phyloP scores from a whole-genome alignment of 106 monocot species.

The Dioscorea zingiberensis region DNA sequence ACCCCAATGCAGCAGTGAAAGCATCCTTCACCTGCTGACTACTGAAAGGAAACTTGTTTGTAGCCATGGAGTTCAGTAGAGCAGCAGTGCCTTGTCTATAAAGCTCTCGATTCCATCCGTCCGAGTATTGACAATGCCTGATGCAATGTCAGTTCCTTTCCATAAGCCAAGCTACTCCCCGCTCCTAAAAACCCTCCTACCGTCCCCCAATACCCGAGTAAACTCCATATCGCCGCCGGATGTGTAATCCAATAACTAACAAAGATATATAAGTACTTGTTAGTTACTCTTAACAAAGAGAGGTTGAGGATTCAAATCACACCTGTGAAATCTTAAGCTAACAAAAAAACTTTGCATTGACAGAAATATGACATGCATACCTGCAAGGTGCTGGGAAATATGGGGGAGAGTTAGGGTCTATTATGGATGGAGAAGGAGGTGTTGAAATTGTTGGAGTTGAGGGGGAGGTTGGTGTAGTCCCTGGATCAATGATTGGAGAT shows the following conservation, averaged over 20 bases:
- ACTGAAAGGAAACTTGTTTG: conserved; percentile 39
- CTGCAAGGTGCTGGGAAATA: conserved; percentile 42
- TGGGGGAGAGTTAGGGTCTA: conserved; percentile 22
- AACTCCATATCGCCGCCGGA: conserved; percentile 39
- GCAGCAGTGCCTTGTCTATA: conserved; percentile 71
- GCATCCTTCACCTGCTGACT: conserved; percentile 56
- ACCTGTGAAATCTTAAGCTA: too few species aligned
- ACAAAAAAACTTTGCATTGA: too few species aligned
- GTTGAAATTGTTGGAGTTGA: conserved; percentile 15
- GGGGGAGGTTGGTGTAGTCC: too few species aligned
- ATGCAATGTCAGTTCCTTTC: conserved; percentile 38
- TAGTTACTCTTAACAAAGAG: too few species aligned
- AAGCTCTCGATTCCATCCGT: conserved; percentile 51
- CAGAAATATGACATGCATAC: too few species aligned
- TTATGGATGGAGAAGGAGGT: conserved; percentile 17
- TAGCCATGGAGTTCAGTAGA: conserved; percentile 67
- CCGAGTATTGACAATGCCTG: conserved; percentile 57
- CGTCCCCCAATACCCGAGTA: conserved; percentile 47
- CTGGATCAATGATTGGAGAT: too few species aligned
- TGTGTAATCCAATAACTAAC: conserved; percentile 79
- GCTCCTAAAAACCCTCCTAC: conserved; percentile 52
- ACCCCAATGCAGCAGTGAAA: conserved; percentile 33
- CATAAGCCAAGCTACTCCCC: conserved; percentile 19
- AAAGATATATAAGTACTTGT: background rate
- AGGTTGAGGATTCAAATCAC: too few species aligned